Evolutionary conservation across 352 stramenopile species (phyloP).

Genomic region (Globisporangium camurandrum): DNA sequence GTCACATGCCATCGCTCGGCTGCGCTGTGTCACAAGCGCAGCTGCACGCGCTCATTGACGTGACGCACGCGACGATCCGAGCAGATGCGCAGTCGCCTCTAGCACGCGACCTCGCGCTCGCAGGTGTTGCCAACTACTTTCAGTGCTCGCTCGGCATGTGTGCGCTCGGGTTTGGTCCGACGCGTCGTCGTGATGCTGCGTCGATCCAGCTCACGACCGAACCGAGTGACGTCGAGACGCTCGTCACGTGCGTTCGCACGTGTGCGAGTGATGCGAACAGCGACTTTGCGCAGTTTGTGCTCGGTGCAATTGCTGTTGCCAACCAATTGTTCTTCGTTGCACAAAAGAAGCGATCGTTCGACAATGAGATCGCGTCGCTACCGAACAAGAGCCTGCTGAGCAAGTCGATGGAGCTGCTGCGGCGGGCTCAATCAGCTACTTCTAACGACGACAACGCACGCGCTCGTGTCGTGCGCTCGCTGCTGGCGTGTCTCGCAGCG

Average conservation of each 20-base stretch:
- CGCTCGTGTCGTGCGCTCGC: conserved; percentile 3
- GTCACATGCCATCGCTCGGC: conserved; percentile 3
- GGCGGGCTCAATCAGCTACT: conserved; percentile 17
- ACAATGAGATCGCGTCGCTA: conserved; percentile 30
- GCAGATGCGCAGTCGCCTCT: not conserved
- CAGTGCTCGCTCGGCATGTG: conserved; percentile 9
- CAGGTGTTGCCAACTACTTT: conserved; percentile 9
- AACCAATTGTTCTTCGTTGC: conserved; percentile 25
- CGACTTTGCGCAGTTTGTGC: conserved; percentile 11
- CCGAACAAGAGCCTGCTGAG: conserved; percentile 18
- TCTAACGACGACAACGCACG: not conserved
- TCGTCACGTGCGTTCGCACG: conserved; percentile 18
- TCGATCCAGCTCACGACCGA: conserved; percentile 4
- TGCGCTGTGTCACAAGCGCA: conserved; percentile 1
- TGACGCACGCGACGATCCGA: not conserved
- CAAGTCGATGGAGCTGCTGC: conserved; percentile 28
- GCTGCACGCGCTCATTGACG: conserved; percentile 1
- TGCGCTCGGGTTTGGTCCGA: not conserved
- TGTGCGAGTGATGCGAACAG: conserved; percentile 5
- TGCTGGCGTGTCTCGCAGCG: conserved; percentile 8
- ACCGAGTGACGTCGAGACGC: conserved; percentile 8
- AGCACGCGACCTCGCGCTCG: not conserved
- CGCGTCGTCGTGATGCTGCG: not conserved
- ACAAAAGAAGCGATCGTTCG: conserved; percentile 43
- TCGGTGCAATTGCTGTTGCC: conserved; percentile 26